Evolutionary conservation across 352 stramenopile genomes (phyloP).

Genomic region (Labyrinthula sp.): DNA sequence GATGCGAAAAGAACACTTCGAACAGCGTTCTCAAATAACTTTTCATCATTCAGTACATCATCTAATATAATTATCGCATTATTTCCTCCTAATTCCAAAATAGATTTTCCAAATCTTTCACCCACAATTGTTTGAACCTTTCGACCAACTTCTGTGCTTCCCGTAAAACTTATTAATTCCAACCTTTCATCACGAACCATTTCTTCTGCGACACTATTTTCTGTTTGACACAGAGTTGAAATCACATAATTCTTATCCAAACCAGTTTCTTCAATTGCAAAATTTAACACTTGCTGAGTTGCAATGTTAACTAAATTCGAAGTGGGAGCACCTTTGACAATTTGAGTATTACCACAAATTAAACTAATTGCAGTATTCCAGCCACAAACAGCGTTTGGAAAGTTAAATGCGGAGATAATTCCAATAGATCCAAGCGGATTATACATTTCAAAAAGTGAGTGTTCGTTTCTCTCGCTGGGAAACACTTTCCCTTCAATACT

Average conservation of each 20-base stretch:
- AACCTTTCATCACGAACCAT: slow-evolving; percentile 58
- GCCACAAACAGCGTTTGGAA: slow-evolving; percentile 51
- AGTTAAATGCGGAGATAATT: slow-evolving; percentile 79
- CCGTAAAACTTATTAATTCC: slow-evolving; percentile 67
- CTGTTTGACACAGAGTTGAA: slow-evolving; percentile 32
- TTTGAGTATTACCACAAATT: slow-evolving; percentile 64
- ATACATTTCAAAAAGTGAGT: slow-evolving; percentile 77
- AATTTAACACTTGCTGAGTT: slow-evolving; percentile 62
- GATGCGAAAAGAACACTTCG: slow-evolving; percentile 58
- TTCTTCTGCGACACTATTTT: slow-evolving; percentile 51
- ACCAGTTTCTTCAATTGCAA: slow-evolving; percentile 55
- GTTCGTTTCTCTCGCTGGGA: slow-evolving; percentile 57
- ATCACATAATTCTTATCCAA: slow-evolving; percentile 11
- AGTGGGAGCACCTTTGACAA: slow-evolving; percentile 63
- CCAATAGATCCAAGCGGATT: slow-evolving; percentile 69
- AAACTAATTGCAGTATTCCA: slow-evolving; percentile 69
- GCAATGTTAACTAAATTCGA: slow-evolving; percentile 59
- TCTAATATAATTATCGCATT: slow-evolving; percentile 77
- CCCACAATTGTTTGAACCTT: slow-evolving; percentile 60
- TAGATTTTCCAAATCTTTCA: slow-evolving; percentile 63
- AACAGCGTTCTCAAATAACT: slow-evolving; percentile 65
- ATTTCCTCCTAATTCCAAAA: slow-evolving; percentile 69
- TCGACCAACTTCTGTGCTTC: slow-evolving; percentile 57
- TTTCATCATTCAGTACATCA: no score
- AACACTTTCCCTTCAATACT: slow-evolving; percentile 62